Evolutionary conservation across 108 stramenopile genomes (phyloP), one percentile per base, ranked within the genome.

Genomic region (Asterionellopsis glacialis): DNA sequence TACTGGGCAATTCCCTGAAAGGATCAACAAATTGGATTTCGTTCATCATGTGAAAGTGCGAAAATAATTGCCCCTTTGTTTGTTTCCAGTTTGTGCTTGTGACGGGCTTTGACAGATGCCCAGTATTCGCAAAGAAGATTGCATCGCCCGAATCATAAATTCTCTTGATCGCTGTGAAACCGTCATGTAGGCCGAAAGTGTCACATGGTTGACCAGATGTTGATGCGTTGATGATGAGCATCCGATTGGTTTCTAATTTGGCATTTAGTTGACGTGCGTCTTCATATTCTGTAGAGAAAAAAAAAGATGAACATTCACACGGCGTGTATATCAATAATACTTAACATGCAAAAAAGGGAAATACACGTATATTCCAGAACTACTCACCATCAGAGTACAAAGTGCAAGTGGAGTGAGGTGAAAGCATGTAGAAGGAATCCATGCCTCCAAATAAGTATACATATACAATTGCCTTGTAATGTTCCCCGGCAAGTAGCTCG

Each of bases 71-170:
- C 15, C 25, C 42, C 10, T 39, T 15, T 25, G 64, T 45, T 53
- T 21, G 44, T 6, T 23, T 40, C 53, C 55, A 74, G 42, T 65
- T 47, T 5, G 45, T 63, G 10, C 41, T 51, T 15, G 27, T 64
- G 18, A 64, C 39, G 41, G 76, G 75, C 52, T 55, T 64, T 11
- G 61, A 25, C 11, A 68, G 23, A 0, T 59, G 41, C 39, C 82
- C 82, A 21, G 53, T 57, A 52, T 83, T 83, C 5, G 77, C 75
- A 47, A 83, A 55, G 54, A 79, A 83, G 28, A 38, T 21, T 33
- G 63, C 43, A 41, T 83, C 72, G 2, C 69, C 65, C 43, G 16
- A 51, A 11, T 76, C 45, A 60, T 76, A 83, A 41, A 83, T 42
- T 16, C 40, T 12, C 38, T 69, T 19, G 3, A 74, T 41, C 1